Evolutionary conservation across 805 yeast species (phyloP).

Genomic region (Danielia oregonensis): DNA sequence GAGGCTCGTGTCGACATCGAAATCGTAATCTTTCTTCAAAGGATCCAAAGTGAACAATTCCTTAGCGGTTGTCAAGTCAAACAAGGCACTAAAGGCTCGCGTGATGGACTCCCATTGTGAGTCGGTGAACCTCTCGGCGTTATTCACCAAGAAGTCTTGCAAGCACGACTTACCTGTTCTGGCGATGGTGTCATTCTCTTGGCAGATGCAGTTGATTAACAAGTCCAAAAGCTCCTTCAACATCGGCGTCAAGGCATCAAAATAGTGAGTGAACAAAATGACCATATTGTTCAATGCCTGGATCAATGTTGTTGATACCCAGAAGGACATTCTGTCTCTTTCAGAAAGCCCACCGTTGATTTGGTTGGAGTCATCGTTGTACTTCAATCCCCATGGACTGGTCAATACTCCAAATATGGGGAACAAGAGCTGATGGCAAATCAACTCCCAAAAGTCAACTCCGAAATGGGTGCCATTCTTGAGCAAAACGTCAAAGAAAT

Average conservation of each 20-base stretch:
- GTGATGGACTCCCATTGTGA: conserved; percentile 76
- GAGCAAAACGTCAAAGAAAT: conserved; percentile 75
- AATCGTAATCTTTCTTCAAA: conserved; percentile 17
- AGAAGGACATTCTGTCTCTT: conserved; percentile 85
- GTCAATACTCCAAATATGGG: conserved; percentile 85
- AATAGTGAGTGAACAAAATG: conserved; percentile 77
- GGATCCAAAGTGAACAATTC: conserved; percentile 73
- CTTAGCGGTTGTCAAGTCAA: conserved; percentile 78
- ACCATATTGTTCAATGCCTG: conserved; percentile 91
- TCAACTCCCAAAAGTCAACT: conserved; percentile 73
- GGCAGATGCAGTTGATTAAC: conserved; percentile 85
- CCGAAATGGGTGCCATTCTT: conserved; percentile 77
- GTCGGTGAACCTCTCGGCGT: conserved; percentile 57
- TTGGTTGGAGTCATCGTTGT: conserved; percentile 42
- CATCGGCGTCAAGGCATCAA: conserved; percentile 68
- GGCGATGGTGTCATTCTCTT: conserved; percentile 95
- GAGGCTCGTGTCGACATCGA: conserved; percentile 20
- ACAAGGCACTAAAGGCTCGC: conserved; percentile 61
- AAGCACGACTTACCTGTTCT: conserved; percentile 90
- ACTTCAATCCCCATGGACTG: conserved; percentile 64
- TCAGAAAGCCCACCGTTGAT: conserved; percentile 19
- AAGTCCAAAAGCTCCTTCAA: conserved; percentile 76
- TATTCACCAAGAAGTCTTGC: conserved; percentile 73
- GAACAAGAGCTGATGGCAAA: conserved; percentile 75
- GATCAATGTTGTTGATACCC: conserved; percentile 94